phyloP scores from a whole-genome alignment of 1,139 yeast species.

The Sugiyamaella grinbergsii region DNA sequence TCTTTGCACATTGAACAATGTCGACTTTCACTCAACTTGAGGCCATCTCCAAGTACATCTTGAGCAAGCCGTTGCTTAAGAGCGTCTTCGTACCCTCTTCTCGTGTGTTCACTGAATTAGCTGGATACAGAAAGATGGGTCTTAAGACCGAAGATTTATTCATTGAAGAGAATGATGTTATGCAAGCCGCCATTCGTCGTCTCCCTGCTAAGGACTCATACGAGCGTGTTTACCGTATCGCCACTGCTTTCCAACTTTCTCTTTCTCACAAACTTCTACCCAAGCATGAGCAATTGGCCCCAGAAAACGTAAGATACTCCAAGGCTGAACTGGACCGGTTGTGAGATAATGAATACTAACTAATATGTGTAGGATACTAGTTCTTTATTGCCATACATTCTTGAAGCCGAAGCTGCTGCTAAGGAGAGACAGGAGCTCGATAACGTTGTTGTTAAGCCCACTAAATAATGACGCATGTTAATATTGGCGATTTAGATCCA shows the following conservation, averaged over 20 bases:
- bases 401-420: conserved; percentile 93
- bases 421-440: conserved; percentile 86
- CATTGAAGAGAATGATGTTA: conserved; percentile 80
- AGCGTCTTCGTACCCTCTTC: conserved; percentile 80
- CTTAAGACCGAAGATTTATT: conserved; percentile 83
- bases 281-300: conserved; percentile 70
- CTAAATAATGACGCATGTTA: conserved; percentile 7
- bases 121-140: conserved; percentile 95
- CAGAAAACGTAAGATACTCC: conserved; percentile 63
- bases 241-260: conserved; percentile 88
- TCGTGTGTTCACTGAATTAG: conserved; percentile 64
- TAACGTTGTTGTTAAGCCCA: conserved; percentile 54
- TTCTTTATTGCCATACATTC: conserved; percentile 82
- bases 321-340: no score
- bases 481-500: conserved; percentile 2
- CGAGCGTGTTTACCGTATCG: conserved; percentile 87
- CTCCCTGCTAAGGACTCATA: conserved; percentile 81
- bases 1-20: conserved; percentile 47
- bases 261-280: conserved; percentile 86
- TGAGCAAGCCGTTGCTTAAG: conserved; percentile 76
- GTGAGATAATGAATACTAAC: no score
- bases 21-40: conserved; percentile 80
- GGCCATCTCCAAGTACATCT: conserved; percentile 77
- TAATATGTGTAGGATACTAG: conserved; percentile 55
- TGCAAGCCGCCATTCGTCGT: conserved; percentile 87